phyloP scores from a whole-genome alignment of 805 yeast species.

The Candida nonsorbophila region DNA sequence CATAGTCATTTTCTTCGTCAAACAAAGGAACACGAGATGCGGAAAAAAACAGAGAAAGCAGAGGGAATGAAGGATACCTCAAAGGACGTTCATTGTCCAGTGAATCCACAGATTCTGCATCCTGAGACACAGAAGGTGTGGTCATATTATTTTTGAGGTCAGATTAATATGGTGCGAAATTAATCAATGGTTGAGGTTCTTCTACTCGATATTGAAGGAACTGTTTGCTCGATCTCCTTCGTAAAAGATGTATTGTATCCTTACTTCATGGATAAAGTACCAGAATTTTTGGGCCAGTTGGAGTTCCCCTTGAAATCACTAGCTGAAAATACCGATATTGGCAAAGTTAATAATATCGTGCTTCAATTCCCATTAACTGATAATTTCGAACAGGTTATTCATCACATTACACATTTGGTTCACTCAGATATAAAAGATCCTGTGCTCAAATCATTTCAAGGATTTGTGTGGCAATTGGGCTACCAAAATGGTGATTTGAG shows the following conservation, averaged over 20 bases:
- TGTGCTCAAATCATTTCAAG: conserved; percentile 72
- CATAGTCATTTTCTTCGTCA: conserved; percentile 20
- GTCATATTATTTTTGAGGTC: neutral
- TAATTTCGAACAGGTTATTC: conserved; percentile 26
- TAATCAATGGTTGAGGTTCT: conserved; percentile 3
- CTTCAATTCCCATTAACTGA: conserved; percentile 40
- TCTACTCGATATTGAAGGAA: conserved; percentile 79
- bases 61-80: neutral
- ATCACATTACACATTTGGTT: conserved; percentile 56
- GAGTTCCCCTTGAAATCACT: conserved; percentile 24
- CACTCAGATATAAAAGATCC: conserved; percentile 71
- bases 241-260: conserved; percentile 79
- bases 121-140: no score
- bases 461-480: conserved; percentile 76
- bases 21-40: conserved; percentile 1
- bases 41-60: neutral
- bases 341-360: conserved; percentile 24
- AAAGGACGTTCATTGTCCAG: neutral
- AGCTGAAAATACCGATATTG: conserved; percentile 10
- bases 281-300: conserved; percentile 27
- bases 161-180: conserved; percentile 1
- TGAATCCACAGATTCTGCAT: neutral
- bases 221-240: conserved; percentile 86
- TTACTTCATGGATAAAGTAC: conserved; percentile 53
- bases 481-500: conserved; percentile 68